phyloP scores from a whole-genome alignment of 768 basidiomycete genomes.

The Strobilomyces confusus region DNA sequence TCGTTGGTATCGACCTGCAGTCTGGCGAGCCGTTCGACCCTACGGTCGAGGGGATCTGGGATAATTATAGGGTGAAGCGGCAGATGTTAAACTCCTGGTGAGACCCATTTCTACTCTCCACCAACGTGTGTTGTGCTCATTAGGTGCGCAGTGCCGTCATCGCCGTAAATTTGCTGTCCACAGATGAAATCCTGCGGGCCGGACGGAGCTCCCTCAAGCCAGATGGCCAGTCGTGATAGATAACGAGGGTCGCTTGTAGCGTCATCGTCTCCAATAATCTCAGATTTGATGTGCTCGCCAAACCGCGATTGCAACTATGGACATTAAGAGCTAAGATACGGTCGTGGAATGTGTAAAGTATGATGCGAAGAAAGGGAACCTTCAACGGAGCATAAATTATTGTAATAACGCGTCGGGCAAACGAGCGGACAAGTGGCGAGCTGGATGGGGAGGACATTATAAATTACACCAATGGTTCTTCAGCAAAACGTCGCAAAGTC shows the following conservation, averaged over 20 bases:
- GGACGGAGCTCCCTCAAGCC: constrained; percentile 85
- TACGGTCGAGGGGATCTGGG: constrained; percentile 94
- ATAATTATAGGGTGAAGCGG: constrained; percentile 97
- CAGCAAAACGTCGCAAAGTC: constrained; percentile 12
- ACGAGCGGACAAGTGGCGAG: constrained; percentile 16
- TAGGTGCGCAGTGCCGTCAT: constrained; percentile 70
- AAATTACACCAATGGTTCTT: constrained; percentile 22
- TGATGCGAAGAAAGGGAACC: constrained; percentile 5
- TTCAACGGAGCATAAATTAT: constrained; percentile 27
- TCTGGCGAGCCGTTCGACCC: constrained; percentile 97
- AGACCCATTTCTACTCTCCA: constrained; percentile 23
- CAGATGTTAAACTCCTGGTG: constrained; percentile 98
- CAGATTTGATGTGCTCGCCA: constrained; percentile 12
- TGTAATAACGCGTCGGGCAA: constrained; percentile 18
- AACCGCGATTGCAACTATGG: constrained; percentile 22
- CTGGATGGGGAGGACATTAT: constrained; percentile 7
- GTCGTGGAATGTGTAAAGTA: constrained; percentile 23
- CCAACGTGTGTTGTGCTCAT: constrained; percentile 22
- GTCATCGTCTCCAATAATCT: constrained; percentile 20
- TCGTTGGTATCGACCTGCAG: constrained; percentile 87
- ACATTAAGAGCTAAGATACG: constrained; percentile 29
- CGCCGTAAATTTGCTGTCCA: constrained; percentile 90
- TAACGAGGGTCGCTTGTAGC: constrained; percentile 13
- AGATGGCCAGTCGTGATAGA: constrained; percentile 56
- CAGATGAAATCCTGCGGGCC: constrained; percentile 92